Percentiles rank a stretch among this genome's conserved stretches.
Conservation (phyloP, 371 early-diverging fungal species). For the Apophysomyces variabilis region DNA sequence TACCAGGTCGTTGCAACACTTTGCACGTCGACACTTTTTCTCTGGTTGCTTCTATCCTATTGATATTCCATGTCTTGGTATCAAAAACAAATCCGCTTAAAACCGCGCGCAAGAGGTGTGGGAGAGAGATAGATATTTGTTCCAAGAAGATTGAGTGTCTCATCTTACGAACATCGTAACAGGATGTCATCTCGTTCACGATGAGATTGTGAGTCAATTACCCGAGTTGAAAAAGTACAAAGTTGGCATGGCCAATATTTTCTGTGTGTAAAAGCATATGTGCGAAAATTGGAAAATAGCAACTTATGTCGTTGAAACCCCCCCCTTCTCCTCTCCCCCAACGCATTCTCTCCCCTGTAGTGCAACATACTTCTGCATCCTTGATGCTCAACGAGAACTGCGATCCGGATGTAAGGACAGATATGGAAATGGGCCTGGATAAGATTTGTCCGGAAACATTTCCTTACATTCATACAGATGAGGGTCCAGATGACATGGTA, state of each 20-base stretch:
- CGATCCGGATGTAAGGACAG: slow-evolving; percentile 80
- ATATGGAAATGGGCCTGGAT: slow-evolving; percentile 76
- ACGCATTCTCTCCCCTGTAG: slow-evolving; percentile 31
- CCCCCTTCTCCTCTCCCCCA: neutral
- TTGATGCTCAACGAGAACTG: slow-evolving; percentile 88
- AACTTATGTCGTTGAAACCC: neutral
- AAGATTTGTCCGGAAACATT: slow-evolving; percentile 78
- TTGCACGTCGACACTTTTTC: neutral
- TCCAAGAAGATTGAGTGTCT: neutral
- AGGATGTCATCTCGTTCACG: slow-evolving; percentile 86
- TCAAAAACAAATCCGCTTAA: slow-evolving; percentile 27
- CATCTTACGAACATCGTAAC: neutral
- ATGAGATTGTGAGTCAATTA: slow-evolving; percentile 67
- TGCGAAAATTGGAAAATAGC: no score
- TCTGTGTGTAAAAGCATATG: slow-evolving; percentile 56
- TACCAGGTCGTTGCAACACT: neutral
- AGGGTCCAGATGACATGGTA: slow-evolving; percentile 66
- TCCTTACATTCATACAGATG: slow-evolving; percentile 80
- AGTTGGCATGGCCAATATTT: slow-evolving; percentile 88
- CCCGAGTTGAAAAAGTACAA: slow-evolving; percentile 69
- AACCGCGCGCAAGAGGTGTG: slow-evolving; percentile 20
- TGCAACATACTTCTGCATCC: slow-evolving; percentile 92
- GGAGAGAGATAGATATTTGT: neutral
- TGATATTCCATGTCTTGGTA: slow-evolving; percentile 24
- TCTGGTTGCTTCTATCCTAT: neutral